phyloP scores from a whole-genome alignment of 495 filamentous ascomycete species.

The Podospora pseudoanserina region DNA sequence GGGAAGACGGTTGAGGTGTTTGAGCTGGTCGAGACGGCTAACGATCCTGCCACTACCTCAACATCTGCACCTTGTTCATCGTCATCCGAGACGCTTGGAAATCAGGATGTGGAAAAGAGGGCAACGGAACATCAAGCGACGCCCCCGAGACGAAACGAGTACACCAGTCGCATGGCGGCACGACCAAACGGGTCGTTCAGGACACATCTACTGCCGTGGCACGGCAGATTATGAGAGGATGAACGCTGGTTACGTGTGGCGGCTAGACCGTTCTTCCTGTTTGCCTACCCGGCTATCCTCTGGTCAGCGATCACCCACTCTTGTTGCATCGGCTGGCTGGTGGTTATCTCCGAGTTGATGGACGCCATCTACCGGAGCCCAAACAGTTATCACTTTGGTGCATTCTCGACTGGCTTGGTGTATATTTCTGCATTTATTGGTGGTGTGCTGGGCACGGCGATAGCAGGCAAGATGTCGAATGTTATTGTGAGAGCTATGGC shows the following conservation, averaged over 20 bases:
- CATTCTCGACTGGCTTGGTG: conserved; percentile 76
- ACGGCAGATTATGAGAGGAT: conserved; percentile 72
- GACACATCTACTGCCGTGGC: conserved; percentile 67
- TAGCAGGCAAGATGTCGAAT: conserved; percentile 87
- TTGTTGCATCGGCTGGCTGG: conserved; percentile 90
- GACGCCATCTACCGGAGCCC: conserved; percentile 66
- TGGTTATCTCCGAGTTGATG: conserved; percentile 84
- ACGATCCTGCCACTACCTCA: background rate
- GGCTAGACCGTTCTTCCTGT: conserved; percentile 77
- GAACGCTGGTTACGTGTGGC: conserved; percentile 68
- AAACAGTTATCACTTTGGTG: conserved; percentile 69
- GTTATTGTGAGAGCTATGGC: conserved; percentile 78
- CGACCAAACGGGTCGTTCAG: conserved; percentile 62
- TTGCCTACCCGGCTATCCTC: conserved; percentile 81
- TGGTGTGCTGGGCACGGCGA: conserved; percentile 81
- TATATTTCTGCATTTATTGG: conserved; percentile 90
- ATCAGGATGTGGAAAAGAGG: background rate
- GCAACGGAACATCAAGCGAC: conserved; percentile 2
- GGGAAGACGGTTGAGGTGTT: background rate
- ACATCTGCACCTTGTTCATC: conserved; percentile 20
- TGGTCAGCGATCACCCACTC: conserved; percentile 88
- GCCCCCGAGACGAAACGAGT: conserved; percentile 36
- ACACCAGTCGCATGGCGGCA: conserved; percentile 57
- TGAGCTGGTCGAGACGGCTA: background rate
- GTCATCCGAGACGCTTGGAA: conserved; percentile 19